Percentiles rank a stretch among this genome's conserved stretches.
Conservation (phyloP, 768 basidiomycete genomes). For the Obba rivulosa region DNA sequence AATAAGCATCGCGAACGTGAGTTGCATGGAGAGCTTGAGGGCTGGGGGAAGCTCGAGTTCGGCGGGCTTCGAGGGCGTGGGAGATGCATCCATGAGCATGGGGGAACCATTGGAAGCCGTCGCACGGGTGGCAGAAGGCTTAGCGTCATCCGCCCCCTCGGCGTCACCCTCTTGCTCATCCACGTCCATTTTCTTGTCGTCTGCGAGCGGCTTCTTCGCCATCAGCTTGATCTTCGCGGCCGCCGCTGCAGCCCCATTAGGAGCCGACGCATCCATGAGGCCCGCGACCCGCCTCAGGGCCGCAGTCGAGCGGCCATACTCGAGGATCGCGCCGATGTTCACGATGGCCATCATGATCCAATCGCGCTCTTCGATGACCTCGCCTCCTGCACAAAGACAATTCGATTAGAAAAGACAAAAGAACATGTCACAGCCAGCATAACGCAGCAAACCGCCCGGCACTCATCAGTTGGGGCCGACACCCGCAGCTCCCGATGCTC, state of each 20-base stretch:
- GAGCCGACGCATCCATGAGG: conserved; percentile 26
- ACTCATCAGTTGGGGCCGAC: not conserved
- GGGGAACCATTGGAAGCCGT: conserved; percentile 21
- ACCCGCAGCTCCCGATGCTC: not conserved
- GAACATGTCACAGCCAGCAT: not conserved
- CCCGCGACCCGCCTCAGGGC: conserved; percentile 62
- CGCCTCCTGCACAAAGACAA: conserved; percentile 15
- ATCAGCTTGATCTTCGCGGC: conserved; percentile 29
- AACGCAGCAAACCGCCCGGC: not conserved
- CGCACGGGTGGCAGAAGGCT: no score
- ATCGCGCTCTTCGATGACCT: conserved; percentile 69
- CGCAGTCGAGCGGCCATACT: conserved; percentile 78
- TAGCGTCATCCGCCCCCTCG: conserved; percentile 13
- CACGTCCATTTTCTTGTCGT: conserved; percentile 59
- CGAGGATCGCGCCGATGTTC: conserved; percentile 77
- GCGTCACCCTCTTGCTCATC: conserved; percentile 43
- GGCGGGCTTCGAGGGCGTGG: conserved; percentile 26
- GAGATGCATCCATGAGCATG: conserved; percentile 25
- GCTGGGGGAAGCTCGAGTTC: conserved; percentile 50
- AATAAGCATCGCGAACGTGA: conserved; percentile 75
- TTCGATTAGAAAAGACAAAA: not conserved
- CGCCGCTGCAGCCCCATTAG: conserved; percentile 31
- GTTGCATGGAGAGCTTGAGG: conserved; percentile 70
- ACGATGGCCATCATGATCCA: conserved; percentile 97
- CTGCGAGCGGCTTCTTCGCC: conserved; percentile 29